A percentile compares a stretch with the other conserved stretches of the same genome.
Conservation (phyloP, 2,329 filamentous ascomycete species). For the Pseudogymnoascus sp. region DNA sequence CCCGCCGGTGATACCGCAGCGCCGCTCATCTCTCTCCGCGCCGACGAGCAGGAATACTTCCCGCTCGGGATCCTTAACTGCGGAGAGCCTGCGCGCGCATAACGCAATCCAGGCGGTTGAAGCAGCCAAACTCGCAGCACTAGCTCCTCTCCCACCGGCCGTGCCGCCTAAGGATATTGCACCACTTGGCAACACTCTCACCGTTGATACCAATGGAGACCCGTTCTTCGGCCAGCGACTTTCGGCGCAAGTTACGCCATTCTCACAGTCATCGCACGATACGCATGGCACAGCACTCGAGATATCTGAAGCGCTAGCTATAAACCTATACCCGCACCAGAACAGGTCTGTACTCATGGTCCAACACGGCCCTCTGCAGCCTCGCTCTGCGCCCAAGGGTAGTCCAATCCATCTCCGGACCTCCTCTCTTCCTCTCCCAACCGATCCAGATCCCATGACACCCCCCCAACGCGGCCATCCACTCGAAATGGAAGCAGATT, state of each 20-base stretch:
- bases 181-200: slow-evolving; percentile 24
- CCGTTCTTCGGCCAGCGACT: slow-evolving; percentile 43
- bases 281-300: slow-evolving; percentile 50
- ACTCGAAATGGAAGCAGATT: slow-evolving; percentile 47
- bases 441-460: slow-evolving; percentile 35
- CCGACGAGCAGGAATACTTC: slow-evolving; percentile 51
- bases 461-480: slow-evolving; percentile 40
- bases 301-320: slow-evolving; percentile 52
- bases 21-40: slow-evolving; percentile 53
- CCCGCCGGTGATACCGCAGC: slow-evolving; percentile 46
- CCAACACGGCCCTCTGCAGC: slow-evolving; percentile 15
- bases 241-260: slow-evolving; percentile 51
- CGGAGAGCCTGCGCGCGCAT: slow-evolving; percentile 50
- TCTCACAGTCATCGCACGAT: slow-evolving; percentile 52
- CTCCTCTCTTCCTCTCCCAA: neutral
- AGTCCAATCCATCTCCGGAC: neutral
- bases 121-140: slow-evolving; percentile 16
- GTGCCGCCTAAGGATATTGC: neutral
- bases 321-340: slow-evolving; percentile 55
- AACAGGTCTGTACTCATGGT: slow-evolving; percentile 56
- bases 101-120: slow-evolving; percentile 27
- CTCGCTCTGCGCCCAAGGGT: neutral
- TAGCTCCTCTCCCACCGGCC: neutral
- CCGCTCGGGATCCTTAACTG: slow-evolving; percentile 45
- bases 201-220: slow-evolving; percentile 45